Evolutionary conservation across 2,329 filamentous ascomycete genomes (phyloP), one percentile per base, ranked within the genome.

Genomic region (Sporothrix pallida): DNA sequence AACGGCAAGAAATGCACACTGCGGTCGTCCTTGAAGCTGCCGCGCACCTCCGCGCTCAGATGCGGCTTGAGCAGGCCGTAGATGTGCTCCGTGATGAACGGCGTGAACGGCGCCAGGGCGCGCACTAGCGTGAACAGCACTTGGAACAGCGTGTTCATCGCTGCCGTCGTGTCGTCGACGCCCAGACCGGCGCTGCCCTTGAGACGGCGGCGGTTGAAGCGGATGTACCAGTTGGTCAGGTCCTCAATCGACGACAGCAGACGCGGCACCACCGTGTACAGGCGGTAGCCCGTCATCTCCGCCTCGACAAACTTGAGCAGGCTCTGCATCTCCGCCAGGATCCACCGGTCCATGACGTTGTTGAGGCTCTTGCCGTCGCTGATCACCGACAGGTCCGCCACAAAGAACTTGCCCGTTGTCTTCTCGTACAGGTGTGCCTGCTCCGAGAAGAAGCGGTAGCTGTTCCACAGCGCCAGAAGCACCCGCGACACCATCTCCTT

Each of bases 271-370:
- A 98, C 95, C 1, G 95, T 98, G 83, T 98, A 98, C 50, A 95
- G 83, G 56, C 92, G 60, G 68, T 77, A 77, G 31, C 74, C 76
- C 23, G 31, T 87, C 95, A 98, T 98, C 83, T 98, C 95, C 78
- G 93, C 86, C 80, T 98, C 95, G 72, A 98, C 93, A 80, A 96
- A 98, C 79, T 94, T 91, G 74, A 98, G 87, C 77, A 98, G 86
- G 79, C 93, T 97, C 82, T 98, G 95, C 79, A 93, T 97, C 78
- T 92, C 94, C 75, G 95, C 95, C 79, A 98, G 84, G 78, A 98
- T 96, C 95, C 95, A 98, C 75, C 91, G 89, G 81, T 98, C 95
- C 92, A 98, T 97, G 74, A 98, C 94, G 78, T 98, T 98, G 73
- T 88, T 91, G 12, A 77, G 74, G 13, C 70, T 67, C 70, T 70